These are phyloP conservation scores for Cercospora sp. DNA, from an alignment of 2,329 filamentous ascomycete genomes.

Conservation along the genomic window DNA sequence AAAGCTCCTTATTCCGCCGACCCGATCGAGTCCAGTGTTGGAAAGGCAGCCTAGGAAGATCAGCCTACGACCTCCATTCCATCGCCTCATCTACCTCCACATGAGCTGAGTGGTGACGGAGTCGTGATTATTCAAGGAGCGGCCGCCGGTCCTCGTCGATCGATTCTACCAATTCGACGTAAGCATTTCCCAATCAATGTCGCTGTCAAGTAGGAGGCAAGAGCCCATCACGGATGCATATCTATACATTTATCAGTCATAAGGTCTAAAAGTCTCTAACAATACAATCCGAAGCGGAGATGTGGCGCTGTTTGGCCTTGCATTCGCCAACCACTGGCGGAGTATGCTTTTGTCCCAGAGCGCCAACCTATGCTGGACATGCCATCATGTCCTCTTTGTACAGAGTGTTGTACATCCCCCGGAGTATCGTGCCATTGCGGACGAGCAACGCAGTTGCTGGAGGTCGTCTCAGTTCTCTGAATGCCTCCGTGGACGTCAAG, in stretches of 20 bases:
- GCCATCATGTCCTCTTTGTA: not conserved
- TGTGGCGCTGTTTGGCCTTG: constrained; percentile 9
- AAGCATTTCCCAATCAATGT: not conserved
- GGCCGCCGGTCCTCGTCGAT: not conserved
- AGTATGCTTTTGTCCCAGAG: not conserved
- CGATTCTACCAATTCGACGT: not conserved
- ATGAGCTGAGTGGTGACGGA: not conserved
- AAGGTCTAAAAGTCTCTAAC: constrained; percentile 4
- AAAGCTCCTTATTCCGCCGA: not conserved
- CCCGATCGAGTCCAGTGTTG: not conserved
- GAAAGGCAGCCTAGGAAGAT: not conserved
- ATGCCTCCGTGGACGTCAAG: not conserved
- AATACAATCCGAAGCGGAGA: constrained; percentile 14
- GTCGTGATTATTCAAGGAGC: not conserved
- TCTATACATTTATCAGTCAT: constrained; percentile 4
- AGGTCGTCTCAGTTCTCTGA: not conserved
- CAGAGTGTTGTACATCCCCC: not conserved
- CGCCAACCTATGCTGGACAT: not conserved
- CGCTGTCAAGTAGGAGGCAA: not conserved
- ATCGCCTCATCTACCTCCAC: not conserved
- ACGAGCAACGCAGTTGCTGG: not conserved
- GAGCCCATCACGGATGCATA: not conserved
- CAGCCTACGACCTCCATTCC: not conserved
- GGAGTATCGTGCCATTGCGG: not conserved
- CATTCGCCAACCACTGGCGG: not conserved